phyloP scores from a whole-genome alignment of 129 eudicot genomes.

The Logfia minima region DNA sequence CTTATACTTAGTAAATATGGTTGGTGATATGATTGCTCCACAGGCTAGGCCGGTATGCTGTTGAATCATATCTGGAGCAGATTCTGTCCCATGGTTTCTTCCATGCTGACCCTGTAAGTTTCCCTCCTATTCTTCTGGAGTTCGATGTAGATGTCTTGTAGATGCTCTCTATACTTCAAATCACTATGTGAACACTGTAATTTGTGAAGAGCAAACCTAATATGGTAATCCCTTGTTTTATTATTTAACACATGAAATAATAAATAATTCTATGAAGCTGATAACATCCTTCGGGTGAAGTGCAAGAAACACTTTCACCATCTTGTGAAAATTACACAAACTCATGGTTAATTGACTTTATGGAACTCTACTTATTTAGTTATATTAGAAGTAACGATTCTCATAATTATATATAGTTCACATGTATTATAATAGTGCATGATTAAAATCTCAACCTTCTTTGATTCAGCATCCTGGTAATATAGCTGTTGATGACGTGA shows the following conservation, averaged over 20 bases:
- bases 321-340: not conserved
- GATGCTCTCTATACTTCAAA: not conserved
- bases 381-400: not conserved
- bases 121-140: slow-evolving; percentile 17
- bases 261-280: too few species aligned
- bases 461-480: slow-evolving; percentile 92
- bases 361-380: slow-evolving; percentile 10
- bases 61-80: slow-evolving; percentile 95
- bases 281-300: too few species aligned
- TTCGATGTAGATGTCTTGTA: not conserved
- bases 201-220: too few species aligned
- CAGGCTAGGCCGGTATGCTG: slow-evolving; percentile 97
- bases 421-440: not conserved
- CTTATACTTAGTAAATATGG: slow-evolving; percentile 4
- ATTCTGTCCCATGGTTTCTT: slow-evolving; percentile 92
- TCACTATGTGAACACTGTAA: not conserved
- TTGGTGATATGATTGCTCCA: slow-evolving; percentile 27
- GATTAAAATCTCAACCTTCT: slow-evolving; percentile 19
- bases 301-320: too few species aligned
- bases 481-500: slow-evolving; percentile 96
- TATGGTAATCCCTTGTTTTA: too few species aligned
- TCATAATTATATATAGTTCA: slow-evolving; percentile 2
- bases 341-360: not conserved
- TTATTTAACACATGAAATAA: too few species aligned
- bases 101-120: slow-evolving; percentile 96